phyloP scores from a whole-genome alignment of 495 filamentous ascomycete species.

The Collariella sp. region DNA sequence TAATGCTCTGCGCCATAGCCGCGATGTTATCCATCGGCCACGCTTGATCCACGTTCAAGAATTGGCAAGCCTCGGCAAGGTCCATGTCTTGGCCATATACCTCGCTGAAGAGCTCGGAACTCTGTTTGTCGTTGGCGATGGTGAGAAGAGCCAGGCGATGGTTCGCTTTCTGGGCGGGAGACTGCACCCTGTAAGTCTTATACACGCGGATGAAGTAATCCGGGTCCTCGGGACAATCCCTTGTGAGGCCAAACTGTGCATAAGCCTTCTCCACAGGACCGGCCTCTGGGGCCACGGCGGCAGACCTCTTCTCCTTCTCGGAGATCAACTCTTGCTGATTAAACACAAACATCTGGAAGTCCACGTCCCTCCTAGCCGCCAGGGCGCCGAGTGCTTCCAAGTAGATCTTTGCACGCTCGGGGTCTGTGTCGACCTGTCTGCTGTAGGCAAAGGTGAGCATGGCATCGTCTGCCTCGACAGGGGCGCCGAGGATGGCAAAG shows the following conservation, averaged over 20 bases:
- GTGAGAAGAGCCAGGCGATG: constrained; percentile 17
- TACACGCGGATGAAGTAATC: constrained; percentile 18
- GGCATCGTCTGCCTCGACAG: constrained; percentile 14
- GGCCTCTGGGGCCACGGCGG: not conserved
- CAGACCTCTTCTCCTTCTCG: not conserved
- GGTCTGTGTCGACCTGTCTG: constrained; percentile 18
- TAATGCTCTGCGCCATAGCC: constrained; percentile 7
- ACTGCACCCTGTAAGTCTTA: constrained; percentile 13
- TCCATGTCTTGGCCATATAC: constrained; percentile 14
- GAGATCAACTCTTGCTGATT: constrained; percentile 7
- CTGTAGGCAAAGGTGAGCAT: constrained; percentile 24
- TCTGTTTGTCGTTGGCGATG: constrained; percentile 19
- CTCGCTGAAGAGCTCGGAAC: constrained; percentile 10
- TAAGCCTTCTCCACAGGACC: constrained; percentile 13
- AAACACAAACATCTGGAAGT: constrained; percentile 22
- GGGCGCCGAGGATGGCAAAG: constrained; percentile 17
- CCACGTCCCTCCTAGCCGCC: constrained; percentile 9
- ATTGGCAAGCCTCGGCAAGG: constrained; percentile 14
- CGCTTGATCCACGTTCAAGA: constrained; percentile 2
- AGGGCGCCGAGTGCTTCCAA: constrained; percentile 17
- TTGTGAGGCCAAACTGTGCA: constrained; percentile 15
- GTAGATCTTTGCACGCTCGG: constrained; percentile 9
- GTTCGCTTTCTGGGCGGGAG: constrained; percentile 15
- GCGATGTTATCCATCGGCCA: constrained; percentile 21
- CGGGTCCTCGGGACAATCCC: not conserved